Evolutionary conservation across 1,139 yeast genomes (phyloP).

Genomic region (Debaryomycetaceae sp.): DNA sequence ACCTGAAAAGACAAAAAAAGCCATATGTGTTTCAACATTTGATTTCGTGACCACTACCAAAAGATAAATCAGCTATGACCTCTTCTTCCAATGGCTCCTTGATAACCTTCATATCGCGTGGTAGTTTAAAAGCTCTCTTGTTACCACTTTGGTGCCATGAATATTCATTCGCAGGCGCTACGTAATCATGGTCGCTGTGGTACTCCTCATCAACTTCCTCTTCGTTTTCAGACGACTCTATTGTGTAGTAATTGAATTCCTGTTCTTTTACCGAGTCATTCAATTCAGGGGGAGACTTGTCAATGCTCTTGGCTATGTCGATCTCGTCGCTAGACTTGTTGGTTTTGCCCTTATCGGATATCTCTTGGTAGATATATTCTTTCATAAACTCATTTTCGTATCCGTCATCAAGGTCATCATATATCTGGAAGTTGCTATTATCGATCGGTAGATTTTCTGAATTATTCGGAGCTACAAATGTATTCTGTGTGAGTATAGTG

Average conservation of each 20-base stretch:
- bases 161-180: constrained; percentile 1
- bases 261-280: constrained; percentile 6
- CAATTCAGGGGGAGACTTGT: constrained; percentile 8
- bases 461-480: constrained; percentile 1
- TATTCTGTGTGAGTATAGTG: neutral
- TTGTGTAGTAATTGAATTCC: constrained; percentile 6
- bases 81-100: constrained; percentile 9
- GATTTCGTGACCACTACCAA: constrained; percentile 16
- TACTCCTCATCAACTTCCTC: constrained; percentile 4
- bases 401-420: constrained; percentile 25
- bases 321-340: neutral
- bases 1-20: neutral
- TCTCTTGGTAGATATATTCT: constrained; percentile 2
- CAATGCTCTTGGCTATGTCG: constrained; percentile 4
- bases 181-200: neutral
- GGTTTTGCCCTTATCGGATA: neutral
- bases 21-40: constrained; percentile 7
- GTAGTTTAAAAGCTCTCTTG: neutral
- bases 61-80: constrained; percentile 12
- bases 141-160: constrained; percentile 6
- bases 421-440: constrained; percentile 6
- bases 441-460: constrained; percentile 4
- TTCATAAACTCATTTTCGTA: constrained; percentile 23
- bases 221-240: constrained; percentile 6
- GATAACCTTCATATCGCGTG: constrained; percentile 4